A percentile compares a stretch with the other conserved stretches of the same genome.
Evolutionary conservation across 1,139 yeast species (phyloP).

Genomic region (Ogataea hybrid): DNA sequence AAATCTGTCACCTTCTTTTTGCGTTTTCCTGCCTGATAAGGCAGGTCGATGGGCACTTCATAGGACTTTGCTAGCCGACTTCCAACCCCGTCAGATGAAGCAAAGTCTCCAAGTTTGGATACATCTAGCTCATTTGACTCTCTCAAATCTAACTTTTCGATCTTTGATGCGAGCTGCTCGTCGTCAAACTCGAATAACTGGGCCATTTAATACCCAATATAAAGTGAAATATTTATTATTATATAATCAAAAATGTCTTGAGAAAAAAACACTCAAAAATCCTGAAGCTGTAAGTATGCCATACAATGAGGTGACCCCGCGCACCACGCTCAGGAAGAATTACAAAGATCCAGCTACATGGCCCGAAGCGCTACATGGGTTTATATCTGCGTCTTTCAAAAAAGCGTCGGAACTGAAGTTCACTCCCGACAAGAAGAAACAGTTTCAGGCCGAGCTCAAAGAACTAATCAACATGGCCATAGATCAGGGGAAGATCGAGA

Average conservation of each 20-base stretch:
- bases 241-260: background rate
- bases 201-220: constrained; percentile 19
- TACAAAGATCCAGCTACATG: constrained; percentile 35
- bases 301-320: constrained; percentile 23
- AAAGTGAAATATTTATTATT: background rate
- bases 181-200: constrained; percentile 31
- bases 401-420: constrained; percentile 34
- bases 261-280: too few relatives aligned
- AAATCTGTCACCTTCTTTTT: constrained; percentile 57
- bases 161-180: constrained; percentile 19
- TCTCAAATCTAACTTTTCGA: background rate
- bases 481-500: constrained; percentile 42
- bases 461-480: constrained; percentile 51
- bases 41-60: constrained; percentile 43
- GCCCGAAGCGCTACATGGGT: constrained; percentile 48
- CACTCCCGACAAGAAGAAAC: constrained; percentile 31
- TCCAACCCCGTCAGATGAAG: constrained; percentile 33
- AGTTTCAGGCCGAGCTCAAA: constrained; percentile 46
- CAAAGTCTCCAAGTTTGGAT: background rate
- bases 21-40: constrained; percentile 20
- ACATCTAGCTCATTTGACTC: background rate
- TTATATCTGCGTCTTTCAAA: constrained; percentile 45
- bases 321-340: constrained; percentile 18
- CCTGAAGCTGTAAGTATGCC: constrained; percentile 6
- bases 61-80: constrained; percentile 46